Conservation (phyloP, 441 rosid genomes). For the Erodium chrysanthum region DNA sequence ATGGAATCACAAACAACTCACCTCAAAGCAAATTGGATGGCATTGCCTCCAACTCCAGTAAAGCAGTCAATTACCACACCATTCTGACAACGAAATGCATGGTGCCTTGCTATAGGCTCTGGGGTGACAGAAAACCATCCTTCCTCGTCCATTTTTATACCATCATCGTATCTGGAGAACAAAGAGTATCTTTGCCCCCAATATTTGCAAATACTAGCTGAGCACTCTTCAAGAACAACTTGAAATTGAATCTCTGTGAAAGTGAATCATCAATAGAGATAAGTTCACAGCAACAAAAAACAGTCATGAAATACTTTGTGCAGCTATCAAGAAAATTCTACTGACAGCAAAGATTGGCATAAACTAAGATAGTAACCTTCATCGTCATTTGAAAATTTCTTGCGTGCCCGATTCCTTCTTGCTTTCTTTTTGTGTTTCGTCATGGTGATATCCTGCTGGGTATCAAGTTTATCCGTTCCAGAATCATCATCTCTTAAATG, state of each 20-base stretch:
- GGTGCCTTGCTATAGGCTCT: constrained; percentile 74
- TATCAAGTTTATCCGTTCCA: constrained; percentile 24
- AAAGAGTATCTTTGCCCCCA: constrained; percentile 74
- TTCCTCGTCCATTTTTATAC: constrained; percentile 86
- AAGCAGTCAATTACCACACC: constrained; percentile 64
- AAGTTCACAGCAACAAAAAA: background rate
- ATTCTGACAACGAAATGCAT: constrained; percentile 53
- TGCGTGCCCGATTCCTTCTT: constrained; percentile 27
- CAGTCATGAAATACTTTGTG: background rate
- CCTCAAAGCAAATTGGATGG: constrained; percentile 75
- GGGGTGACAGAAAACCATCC: constrained; percentile 99
- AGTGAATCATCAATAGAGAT: background rate
- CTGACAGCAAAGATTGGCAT: constrained; percentile 5
- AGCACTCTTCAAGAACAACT: constrained; percentile 31
- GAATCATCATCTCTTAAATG: constrained; percentile 20
- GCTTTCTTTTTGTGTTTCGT: constrained; percentile 43
- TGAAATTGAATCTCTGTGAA: constrained; percentile 35
- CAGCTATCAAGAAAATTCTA: background rate
- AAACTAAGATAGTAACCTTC: constrained; percentile 32
- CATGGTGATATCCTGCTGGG: constrained; percentile 20
- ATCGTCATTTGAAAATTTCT: constrained; percentile 25
- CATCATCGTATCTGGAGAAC: constrained; percentile 74
- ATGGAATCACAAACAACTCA: constrained; percentile 21
- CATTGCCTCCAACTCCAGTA: constrained; percentile 92
- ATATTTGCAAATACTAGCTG: constrained; percentile 45